Evolutionary conservation across 2,329 filamentous ascomycete genomes (phyloP), one percentile per base, ranked within the genome.

Genomic region (Aspergillus fischeri): DNA sequence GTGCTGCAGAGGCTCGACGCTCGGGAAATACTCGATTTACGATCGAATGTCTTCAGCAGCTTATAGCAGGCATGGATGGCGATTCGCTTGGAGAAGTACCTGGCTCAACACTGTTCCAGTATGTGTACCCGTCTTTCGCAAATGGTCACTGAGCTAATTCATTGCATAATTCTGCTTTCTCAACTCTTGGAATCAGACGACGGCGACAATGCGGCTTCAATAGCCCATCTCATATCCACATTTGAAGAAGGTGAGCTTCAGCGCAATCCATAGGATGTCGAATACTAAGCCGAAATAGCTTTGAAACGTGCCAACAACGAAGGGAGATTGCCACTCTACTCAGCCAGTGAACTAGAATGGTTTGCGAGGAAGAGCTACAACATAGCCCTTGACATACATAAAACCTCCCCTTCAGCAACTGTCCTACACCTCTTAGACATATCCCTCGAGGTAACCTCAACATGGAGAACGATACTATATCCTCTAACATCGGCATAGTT

Each of bases 351-450:
- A 65, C 78, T 95, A 3, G 83, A 92, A 63, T 96, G 91, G 91
- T 92, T 96, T 69, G 88, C 87, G 41, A 87, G 87, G 60, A 93
- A 90, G 61, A 82, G 88, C 1, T 96, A 95, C 76, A 95, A 94
- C 63, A 71, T 92, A 6, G 87, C 86, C 0, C 73, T 93, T 4
- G 84, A 86, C 59, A 79, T 87, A 57, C 81, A 80, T 62, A 78
- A 80, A 1, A 77, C 82, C 0, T 87, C 88, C 79, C 70, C 81
- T 25, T 78, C 86, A 1, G 69, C 71, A 5, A 72, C 80, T 51
- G 77, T 87, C 0, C 68, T 86, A 3, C 77, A 82, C 3, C 79
- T 96, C 25, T 63, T 84, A 3, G 61, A 70, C 7, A 67, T 72
- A 25, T 82, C 80, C 63, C 70, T 70, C 2, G 73, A 76, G 63